Evolutionary conservation across 2,329 filamentous ascomycete species (phyloP).

Genomic region (Mycosphaerella sp.): DNA sequence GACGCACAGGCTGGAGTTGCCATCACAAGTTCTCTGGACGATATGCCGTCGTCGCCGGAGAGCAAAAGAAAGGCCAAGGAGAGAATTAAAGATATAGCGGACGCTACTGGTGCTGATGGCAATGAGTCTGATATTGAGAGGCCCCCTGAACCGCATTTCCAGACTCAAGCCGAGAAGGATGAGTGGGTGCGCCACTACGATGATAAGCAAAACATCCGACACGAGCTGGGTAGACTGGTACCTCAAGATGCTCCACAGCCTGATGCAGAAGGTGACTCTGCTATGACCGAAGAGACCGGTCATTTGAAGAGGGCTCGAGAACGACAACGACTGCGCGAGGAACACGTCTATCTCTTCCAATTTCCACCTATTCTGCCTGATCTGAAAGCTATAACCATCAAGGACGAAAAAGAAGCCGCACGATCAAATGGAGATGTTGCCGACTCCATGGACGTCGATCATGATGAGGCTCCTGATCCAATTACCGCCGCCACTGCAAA

Average conservation of each 20-base stretch:
- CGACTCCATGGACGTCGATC: conserved; percentile 25
- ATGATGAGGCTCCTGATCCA: conserved; percentile 2
- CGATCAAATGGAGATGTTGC: conserved; percentile 5
- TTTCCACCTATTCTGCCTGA: conserved; percentile 58
- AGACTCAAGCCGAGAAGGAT: conserved; percentile 48
- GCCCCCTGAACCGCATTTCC: conserved; percentile 39
- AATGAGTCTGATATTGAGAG: conserved; percentile 19
- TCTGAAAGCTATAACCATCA: conserved; percentile 40
- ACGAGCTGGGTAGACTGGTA: conserved; percentile 43
- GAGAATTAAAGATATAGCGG: conserved; percentile 18
- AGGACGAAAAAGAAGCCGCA: conserved; percentile 27
- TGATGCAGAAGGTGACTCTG: conserved; percentile 40
- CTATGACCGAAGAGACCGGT: conserved; percentile 32
- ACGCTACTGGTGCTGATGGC: conserved; percentile 4
- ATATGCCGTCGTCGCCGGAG: conserved; percentile 34
- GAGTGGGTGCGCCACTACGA: conserved; percentile 47
- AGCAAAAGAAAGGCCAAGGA: conserved; percentile 29
- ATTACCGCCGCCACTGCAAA: conserved; percentile 2
- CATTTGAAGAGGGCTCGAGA: conserved; percentile 14
- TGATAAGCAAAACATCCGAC: conserved; percentile 42
- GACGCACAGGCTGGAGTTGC: conserved; percentile 9
- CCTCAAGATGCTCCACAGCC: conserved; percentile 26
- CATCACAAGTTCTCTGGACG: conserved; percentile 27
- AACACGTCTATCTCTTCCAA: conserved; percentile 58
- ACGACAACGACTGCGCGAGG: conserved; percentile 40